Evolutionary conservation across 169 alveolate species (phyloP).

Genomic region (Eimeria praecox): DNA sequence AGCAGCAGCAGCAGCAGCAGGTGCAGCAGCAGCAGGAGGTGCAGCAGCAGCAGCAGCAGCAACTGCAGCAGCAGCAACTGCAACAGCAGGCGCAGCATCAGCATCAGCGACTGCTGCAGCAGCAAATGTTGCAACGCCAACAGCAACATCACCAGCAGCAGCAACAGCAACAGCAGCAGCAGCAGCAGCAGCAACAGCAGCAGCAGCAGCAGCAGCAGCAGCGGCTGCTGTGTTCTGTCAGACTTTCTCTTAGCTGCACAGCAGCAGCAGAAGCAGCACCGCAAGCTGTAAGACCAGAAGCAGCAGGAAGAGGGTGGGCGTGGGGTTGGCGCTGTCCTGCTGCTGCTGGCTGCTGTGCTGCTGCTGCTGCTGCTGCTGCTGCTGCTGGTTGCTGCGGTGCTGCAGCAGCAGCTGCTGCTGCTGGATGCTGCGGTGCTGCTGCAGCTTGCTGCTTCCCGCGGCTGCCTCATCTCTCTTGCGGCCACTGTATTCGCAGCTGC

Average conservation of each 20-base stretch:
- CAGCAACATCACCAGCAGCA: background rate
- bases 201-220: slow-evolving; percentile 49
- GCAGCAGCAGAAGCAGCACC: slow-evolving; percentile 42
- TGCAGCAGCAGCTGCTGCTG: background rate
- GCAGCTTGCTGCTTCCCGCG: slow-evolving; percentile 15
- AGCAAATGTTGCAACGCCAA: background rate
- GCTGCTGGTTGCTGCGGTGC: no score
- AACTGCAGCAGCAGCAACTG: background rate
- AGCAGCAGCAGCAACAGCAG: slow-evolving; percentile 7
- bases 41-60: background rate
- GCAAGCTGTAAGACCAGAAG: background rate
- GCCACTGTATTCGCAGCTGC: background rate
- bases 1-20: background rate
- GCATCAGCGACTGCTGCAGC: background rate
- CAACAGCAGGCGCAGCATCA: background rate
- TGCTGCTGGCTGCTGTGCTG: slow-evolving; percentile 19
- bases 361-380: background rate
- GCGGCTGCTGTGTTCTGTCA: background rate
- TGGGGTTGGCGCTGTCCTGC: slow-evolving; percentile 51
- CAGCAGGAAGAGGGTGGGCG: slow-evolving; percentile 58
- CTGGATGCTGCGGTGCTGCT: background rate
- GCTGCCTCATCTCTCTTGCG: slow-evolving; percentile 26
- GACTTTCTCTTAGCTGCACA: background rate
- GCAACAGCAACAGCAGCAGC: background rate
- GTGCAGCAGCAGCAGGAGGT: background rate